Percentiles rank a stretch among this genome's conserved stretches.
phyloP scores from a whole-genome alignment of 257 asterid species.

The Penstemon newberryi region DNA sequence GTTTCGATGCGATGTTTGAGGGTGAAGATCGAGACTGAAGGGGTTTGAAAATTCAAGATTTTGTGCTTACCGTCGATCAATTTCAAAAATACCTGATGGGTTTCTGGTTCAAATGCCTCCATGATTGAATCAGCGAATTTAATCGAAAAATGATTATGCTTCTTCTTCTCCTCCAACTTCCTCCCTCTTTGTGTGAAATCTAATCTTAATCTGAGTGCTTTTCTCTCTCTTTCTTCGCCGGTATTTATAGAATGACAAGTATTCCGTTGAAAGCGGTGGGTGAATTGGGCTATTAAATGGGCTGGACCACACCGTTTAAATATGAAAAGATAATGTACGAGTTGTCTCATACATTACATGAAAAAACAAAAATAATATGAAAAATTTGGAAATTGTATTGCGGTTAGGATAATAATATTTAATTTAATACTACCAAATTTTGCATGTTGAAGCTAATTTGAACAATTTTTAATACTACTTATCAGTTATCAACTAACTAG shows the following conservation, averaged over 20 bases:
- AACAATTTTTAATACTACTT: too few species aligned
- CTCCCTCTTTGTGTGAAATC: not conserved
- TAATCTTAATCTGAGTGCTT: not conserved
- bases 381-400: not conserved
- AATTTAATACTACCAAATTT: too few species aligned
- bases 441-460: too few species aligned
- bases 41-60: constrained; percentile 51
- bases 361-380: too few species aligned
- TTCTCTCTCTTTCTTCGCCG: not conserved
- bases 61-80: constrained; percentile 72
- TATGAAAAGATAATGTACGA: not conserved
- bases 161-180: not conserved
- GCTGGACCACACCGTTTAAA: not conserved
- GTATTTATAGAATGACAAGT: not conserved
- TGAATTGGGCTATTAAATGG: not conserved
- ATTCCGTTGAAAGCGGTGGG: not conserved
- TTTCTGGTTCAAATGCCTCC: constrained; percentile 35
- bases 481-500: too few species aligned
- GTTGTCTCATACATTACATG: too few species aligned
- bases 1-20: constrained; percentile 57
- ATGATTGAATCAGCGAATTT: constrained; percentile 18
- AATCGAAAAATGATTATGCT: not conserved
- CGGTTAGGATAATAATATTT: not conserved
- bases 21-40: constrained; percentile 42
- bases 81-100: constrained; percentile 60